Evolutionary conservation across 148 eudicot genomes (phyloP), one percentile per base, ranked within the genome.

Genomic region (Vaccinium corymbosum): DNA sequence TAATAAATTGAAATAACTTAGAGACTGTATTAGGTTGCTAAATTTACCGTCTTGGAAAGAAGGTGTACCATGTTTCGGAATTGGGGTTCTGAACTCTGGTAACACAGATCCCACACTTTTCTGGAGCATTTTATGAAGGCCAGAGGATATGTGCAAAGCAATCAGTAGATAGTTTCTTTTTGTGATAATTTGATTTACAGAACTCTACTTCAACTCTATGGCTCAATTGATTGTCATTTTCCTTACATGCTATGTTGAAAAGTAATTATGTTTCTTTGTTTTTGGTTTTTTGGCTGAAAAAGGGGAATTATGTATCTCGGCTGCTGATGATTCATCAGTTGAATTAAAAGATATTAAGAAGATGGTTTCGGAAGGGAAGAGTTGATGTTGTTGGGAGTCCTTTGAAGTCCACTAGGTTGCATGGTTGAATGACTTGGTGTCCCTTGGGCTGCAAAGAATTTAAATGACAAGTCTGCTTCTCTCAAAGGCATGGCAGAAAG

Each of bases 321-420:
- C 89, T 78, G 91, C 85, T 53, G 85, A 90, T 79, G 89, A 83
- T 76, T 79, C 68, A 61, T 50, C 88, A 14, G 55, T 96, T 70
- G 57, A 85, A n/a, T 78, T 96, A 57, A 81, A 80, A 85, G 88
- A 92, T 64, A 88, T 93, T 22, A 90, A 92, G 87, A 87, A 76
- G 59, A 94, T 89, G 87, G 81, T 92, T 81, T 92, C 90, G 64
- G 88, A 87, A 75, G 89, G 86, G 11, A 88, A 87, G 82, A 80
- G 59, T 82, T 92, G 94, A 72, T 91, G 91, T 85, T 90, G 84
- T 64, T 94, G 95, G 97, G 99, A 94, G 83, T 87, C 91, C 49
- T 93, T 94, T 88, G 91, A 92, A 89, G 91, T 90, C 19, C 94
- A 92, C 82, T 94, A 56, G 99, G 98, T 80, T 96, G 91, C 87